phyloP scores from a whole-genome alignment of 768 basidiomycete genomes.

The Hemileccinum impolitum region DNA sequence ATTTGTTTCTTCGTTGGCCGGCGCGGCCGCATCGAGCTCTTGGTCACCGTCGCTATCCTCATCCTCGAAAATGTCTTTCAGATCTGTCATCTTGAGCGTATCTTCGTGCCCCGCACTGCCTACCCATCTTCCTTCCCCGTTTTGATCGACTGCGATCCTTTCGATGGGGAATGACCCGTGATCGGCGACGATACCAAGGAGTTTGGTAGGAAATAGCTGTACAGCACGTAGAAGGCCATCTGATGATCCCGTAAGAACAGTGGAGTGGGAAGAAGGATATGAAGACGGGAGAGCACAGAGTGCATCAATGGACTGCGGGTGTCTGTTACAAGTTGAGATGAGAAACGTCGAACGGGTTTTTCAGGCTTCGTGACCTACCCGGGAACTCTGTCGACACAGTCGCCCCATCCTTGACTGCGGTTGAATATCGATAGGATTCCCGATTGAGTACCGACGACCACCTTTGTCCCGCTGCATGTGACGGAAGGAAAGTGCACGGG shows the following conservation, averaged over 20 bases:
- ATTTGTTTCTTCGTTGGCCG: conserved; percentile 20
- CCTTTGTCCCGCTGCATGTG: conserved; percentile 60
- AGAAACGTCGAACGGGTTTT: background rate
- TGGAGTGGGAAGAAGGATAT: conserved; percentile 59
- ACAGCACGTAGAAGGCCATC: conserved; percentile 89
- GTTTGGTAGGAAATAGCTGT: conserved; percentile 82
- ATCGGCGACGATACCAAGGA: conserved; percentile 86
- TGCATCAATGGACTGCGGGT: conserved; percentile 89
- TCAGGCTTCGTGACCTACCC: conserved; percentile 49
- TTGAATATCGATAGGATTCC: conserved; percentile 92
- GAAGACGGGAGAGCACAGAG: conserved; percentile 68
- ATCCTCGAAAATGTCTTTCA: conserved; percentile 66
- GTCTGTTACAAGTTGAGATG: conserved; percentile 44
- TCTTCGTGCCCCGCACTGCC: conserved; percentile 93
- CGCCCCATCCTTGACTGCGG: conserved; percentile 81
- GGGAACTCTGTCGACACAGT: conserved; percentile 87
- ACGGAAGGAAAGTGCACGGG: background rate
- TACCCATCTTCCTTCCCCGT: conserved; percentile 73
- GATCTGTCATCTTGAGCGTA: conserved; percentile 76
- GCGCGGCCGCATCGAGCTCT: conserved; percentile 17
- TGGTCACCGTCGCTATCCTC: conserved; percentile 28
- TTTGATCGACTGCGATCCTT: conserved; percentile 65
- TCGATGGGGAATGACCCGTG: conserved; percentile 94
- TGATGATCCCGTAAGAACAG: conserved; percentile 86
- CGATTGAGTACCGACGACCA: conserved; percentile 84